Evolutionary conservation across 176 grass and related monocot genomes (phyloP).

Genomic region (Dactylis glomerata): DNA sequence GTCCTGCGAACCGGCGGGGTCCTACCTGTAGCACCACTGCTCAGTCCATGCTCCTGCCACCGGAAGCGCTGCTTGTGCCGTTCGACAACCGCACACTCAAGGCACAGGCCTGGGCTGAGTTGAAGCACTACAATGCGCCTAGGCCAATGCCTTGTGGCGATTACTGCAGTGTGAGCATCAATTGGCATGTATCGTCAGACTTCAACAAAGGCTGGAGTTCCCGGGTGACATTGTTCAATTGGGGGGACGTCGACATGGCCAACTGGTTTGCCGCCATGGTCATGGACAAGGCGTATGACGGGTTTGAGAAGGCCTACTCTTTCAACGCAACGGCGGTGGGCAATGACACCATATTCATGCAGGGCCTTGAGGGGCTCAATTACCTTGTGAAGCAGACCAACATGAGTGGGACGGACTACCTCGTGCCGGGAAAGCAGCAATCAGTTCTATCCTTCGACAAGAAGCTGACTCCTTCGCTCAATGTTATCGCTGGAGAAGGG

Average conservation of each 20-base stretch:
- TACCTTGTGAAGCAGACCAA: slow-evolving; percentile 81
- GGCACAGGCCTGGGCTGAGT: slow-evolving; percentile 58
- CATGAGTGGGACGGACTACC: slow-evolving; percentile 54
- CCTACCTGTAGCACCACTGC: slow-evolving; percentile 71
- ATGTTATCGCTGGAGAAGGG: slow-evolving; percentile 63
- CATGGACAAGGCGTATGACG: slow-evolving; percentile 79
- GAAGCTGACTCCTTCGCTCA: slow-evolving; percentile 64
- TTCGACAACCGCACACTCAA: slow-evolving; percentile 82
- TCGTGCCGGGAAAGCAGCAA: slow-evolving; percentile 84
- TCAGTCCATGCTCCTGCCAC: slow-evolving; percentile 65
- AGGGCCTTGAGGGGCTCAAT: slow-evolving; percentile 70
- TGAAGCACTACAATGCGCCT: slow-evolving; percentile 82
- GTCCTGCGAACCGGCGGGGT: slow-evolving; percentile 41
- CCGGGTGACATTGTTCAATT: slow-evolving; percentile 91
- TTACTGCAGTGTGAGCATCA: slow-evolving; percentile 89
- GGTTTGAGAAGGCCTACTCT: slow-evolving; percentile 77
- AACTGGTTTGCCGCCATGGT: slow-evolving; percentile 84
- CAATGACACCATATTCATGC: slow-evolving; percentile 89
- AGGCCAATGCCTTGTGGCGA: slow-evolving; percentile 71
- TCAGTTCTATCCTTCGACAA: slow-evolving; percentile 89
- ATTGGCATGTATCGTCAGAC: slow-evolving; percentile 75
- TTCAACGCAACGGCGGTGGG: slow-evolving; percentile 61
- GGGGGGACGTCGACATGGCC: slow-evolving; percentile 62
- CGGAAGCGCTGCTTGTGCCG: slow-evolving; percentile 72
- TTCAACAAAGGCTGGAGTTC: slow-evolving; percentile 92